Base-by-base conservation (phyloP, 2,329 filamentous ascomycete species). In the Fusarium secorum region DNA sequence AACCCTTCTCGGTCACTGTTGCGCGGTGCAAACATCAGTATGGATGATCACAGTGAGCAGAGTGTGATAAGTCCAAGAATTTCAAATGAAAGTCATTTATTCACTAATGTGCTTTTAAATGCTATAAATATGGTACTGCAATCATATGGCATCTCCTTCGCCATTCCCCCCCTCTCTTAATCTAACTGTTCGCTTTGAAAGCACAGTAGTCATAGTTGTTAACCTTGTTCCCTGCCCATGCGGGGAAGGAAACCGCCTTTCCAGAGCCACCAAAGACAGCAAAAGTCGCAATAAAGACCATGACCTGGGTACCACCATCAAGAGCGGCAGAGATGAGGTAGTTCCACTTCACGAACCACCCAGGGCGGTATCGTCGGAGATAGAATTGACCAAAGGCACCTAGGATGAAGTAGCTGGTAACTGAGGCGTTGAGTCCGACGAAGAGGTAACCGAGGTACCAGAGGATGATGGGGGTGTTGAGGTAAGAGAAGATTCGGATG, bases 241-340 rank as follows among this genome's bases (percentile, higher is more conserved):
- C 74, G 0, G 86, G 85, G 68, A 88, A 87, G 0, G 83, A 77
- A 8, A 78, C 73, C 0, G 82, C 71, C 2, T 70, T 63, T 3
- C 84, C 84, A 28, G 84, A 84, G 4, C 84, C 85, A 1, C 86
- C 86, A 60, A 88, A 87, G 0, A 88, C 86, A 4, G 86, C 85
- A 75, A 88, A 88, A 0, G 85, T 87, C 15, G 88, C 76, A 46
- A 87, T 83, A 46, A 88, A 88, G 5, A 87, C 77, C 3, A 82
- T 83, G 3, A 79, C 76, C 14, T 87, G 79, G 41, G 80, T 82
- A 13, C 82, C 86, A 18, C 86, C 86, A 66, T 88, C 86, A 17
- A 85, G 83, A 1, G 85, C 85, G 5, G 82, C 85, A 0, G 85
- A 83, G 3, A 88, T 75, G 6, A 88, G 75, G 72, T 88, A 88